Evolutionary conservation across 139 green algal species (phyloP).

Genomic region (Deuterostichococcus epilithicus): DNA sequence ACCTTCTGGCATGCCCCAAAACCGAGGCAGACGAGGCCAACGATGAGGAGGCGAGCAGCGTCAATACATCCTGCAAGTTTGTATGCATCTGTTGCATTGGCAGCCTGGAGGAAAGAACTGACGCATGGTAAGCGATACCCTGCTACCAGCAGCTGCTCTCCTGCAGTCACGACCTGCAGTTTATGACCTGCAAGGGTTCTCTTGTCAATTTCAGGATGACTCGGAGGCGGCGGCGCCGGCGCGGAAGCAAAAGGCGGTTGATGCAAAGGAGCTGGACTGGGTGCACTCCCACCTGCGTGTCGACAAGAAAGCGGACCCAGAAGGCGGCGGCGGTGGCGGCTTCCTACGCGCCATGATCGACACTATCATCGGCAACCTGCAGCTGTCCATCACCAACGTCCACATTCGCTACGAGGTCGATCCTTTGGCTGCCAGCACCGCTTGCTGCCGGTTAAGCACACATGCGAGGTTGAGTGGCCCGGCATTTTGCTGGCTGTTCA

Average conservation of each 20-base stretch:
- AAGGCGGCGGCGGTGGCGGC: conserved; percentile 22
- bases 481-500: background rate
- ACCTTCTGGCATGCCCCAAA: conserved; percentile 75
- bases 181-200: background rate
- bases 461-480: no score
- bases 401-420: conserved; percentile 81
- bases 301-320: conserved; percentile 17
- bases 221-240: background rate
- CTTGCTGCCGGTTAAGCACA: no score
- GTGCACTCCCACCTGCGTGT: conserved; percentile 30
- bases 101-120: no score
- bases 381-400: conserved; percentile 88
- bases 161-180: no score
- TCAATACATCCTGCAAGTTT: background rate
- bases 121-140: no score
- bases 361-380: conserved; percentile 81
- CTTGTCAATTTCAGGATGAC: background rate
- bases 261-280: conserved; percentile 39
- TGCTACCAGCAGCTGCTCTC: no score
- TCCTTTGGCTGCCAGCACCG: no score
- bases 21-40: conserved; percentile 19
- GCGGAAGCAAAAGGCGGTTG: conserved; percentile 18
- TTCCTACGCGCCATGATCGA: conserved; percentile 67
- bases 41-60: background rate
- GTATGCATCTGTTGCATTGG: no score